A percentile compares a stretch with the other conserved stretches of the same genome.
phyloP scores from a whole-genome alignment of 2,329 filamentous ascomycete species.

The Epicoccum nigrum region DNA sequence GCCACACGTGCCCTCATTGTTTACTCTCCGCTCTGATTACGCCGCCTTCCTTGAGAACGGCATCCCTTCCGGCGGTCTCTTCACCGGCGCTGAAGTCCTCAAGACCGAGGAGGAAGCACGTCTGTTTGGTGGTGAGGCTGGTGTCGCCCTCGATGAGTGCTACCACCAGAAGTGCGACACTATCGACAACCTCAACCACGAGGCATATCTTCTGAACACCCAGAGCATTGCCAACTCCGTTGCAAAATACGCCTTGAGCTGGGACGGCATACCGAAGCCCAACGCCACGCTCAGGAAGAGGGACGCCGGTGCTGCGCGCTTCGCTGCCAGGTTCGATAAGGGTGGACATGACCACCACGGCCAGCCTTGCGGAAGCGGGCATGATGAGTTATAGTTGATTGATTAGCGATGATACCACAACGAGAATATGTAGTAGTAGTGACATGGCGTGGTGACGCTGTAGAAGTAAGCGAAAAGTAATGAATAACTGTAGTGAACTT shows the following conservation, averaged over 20 bases:
- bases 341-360: constrained; percentile 37
- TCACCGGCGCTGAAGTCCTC: constrained; percentile 50
- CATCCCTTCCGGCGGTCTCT: constrained; percentile 49
- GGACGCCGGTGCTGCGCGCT: constrained; percentile 32
- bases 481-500: background rate
- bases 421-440: too few species aligned
- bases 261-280: constrained; percentile 42
- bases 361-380: constrained; percentile 31
- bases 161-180: constrained; percentile 49
- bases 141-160: constrained; percentile 45
- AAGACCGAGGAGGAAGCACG: constrained; percentile 47
- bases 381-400: constrained; percentile 23
- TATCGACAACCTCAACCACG: constrained; percentile 44
- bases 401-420: constrained; percentile 17
- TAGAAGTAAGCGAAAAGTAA: constrained; percentile 3
- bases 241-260: constrained; percentile 46
- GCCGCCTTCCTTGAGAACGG: constrained; percentile 50
- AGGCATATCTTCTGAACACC: constrained; percentile 47
- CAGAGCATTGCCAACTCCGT: constrained; percentile 49
- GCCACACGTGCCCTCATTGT: constrained; percentile 43
- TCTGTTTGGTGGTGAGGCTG: constrained; percentile 47
- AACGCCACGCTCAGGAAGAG: constrained; percentile 39
- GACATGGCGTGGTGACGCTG: too few species aligned
- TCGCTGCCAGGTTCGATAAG: constrained; percentile 32
- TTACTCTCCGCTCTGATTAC: constrained; percentile 50